Conservation (phyloP, 192 early-diverging fungal species). For the Paraglomus brasilianum region DNA sequence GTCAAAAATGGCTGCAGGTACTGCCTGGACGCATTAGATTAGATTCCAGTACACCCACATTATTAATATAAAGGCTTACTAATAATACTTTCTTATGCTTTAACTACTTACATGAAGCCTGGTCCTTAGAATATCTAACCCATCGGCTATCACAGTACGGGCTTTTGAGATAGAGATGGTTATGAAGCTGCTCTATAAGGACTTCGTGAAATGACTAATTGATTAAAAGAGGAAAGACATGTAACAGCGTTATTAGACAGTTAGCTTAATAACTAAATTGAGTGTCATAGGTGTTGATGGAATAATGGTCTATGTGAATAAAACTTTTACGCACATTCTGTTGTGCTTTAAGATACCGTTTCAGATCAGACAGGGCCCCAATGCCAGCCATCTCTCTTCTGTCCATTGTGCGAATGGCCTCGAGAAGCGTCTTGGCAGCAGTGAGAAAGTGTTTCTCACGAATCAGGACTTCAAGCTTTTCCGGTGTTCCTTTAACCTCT, state of each 20-base stretch:
- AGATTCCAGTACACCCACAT: not conserved
- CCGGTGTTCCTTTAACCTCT: slow-evolving; percentile 63
- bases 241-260: not conserved
- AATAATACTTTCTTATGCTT: not conserved
- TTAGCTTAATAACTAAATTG: not conserved
- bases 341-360: slow-evolving; percentile 59
- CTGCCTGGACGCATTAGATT: not conserved
- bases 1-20: slow-evolving; percentile 22
- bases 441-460: slow-evolving; percentile 69
- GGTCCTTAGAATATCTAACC: slow-evolving; percentile 52
- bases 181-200: slow-evolving; percentile 75
- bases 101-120: slow-evolving; percentile 47
- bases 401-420: slow-evolving; percentile 59
- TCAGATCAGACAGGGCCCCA: slow-evolving; percentile 67
- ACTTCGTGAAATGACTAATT: slow-evolving; percentile 57
- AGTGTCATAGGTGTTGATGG: not conserved
- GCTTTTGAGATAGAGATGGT: slow-evolving; percentile 76
- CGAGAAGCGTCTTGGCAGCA: slow-evolving; percentile 63
- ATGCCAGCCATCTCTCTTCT: slow-evolving; percentile 66
- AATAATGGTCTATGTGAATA: not conserved
- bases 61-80: not conserved
- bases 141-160: slow-evolving; percentile 70
- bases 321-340: slow-evolving; percentile 40
- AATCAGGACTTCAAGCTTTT: slow-evolving; percentile 57
- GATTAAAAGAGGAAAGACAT: not conserved